Evolutionary conservation across 192 early-diverging fungal species (phyloP).

Genomic region (Backusella parvicylindrica): DNA sequence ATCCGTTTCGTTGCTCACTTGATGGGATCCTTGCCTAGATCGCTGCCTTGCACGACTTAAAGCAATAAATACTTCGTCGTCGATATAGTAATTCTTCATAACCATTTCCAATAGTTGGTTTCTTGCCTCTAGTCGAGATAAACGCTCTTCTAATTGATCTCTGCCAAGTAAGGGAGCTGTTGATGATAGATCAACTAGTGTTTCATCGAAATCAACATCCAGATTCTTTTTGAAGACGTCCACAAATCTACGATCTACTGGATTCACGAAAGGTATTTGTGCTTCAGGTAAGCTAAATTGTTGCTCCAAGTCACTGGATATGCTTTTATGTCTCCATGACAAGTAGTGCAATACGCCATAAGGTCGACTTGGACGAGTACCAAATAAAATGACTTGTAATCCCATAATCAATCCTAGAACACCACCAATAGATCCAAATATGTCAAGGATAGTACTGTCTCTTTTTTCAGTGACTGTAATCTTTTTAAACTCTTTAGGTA

Average conservation of each 20-base stretch:
- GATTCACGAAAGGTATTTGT: not conserved
- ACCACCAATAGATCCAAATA: slow-evolving; percentile 13
- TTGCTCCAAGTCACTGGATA: not conserved
- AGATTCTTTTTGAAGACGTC: not conserved
- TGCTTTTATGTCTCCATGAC: not conserved
- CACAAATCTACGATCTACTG: not conserved
- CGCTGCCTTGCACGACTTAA: not conserved
- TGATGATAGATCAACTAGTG: too few relatives aligned
- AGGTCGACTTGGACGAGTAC: not conserved
- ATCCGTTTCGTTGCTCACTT: not conserved
- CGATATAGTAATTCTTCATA: not conserved
- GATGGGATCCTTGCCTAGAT: not conserved
- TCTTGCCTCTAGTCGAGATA: not conserved
- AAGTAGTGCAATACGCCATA: not conserved
- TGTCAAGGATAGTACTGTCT: not conserved
- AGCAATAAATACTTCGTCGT: not conserved
- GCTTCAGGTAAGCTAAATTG: not conserved
- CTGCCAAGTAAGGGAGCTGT: not conserved
- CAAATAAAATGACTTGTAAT: slow-evolving; percentile 6
- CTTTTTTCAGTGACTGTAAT: not conserved
- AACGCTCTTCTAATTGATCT: not conserved
- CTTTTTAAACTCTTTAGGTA: not conserved
- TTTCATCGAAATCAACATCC: not conserved
- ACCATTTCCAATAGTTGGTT: not conserved
- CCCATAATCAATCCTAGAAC: slow-evolving; percentile 10